These are phyloP conservation scores for Ormosia emarginata DNA, from an alignment of 306 rosid species.

Conservation along the genomic window DNA sequence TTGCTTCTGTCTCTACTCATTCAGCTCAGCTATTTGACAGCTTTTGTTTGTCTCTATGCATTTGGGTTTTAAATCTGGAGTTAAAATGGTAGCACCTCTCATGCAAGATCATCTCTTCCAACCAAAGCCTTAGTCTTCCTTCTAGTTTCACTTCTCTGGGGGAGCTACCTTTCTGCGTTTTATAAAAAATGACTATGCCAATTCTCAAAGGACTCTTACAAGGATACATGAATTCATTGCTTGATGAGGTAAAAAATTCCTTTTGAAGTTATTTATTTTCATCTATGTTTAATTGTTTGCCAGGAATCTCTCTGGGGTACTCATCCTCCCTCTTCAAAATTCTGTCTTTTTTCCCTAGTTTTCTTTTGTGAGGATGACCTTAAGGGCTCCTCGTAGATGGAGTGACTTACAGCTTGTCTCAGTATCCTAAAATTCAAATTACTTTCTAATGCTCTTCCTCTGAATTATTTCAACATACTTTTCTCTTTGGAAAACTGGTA, in stretches of 20 bases:
- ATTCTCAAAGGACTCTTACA: constrained; percentile 56
- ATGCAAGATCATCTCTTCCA: constrained; percentile 14
- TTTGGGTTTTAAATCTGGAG: neutral
- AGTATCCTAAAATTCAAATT: neutral
- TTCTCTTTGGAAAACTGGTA: neutral
- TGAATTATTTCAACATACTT: neutral
- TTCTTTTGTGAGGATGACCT: neutral
- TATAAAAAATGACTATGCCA: constrained; percentile 41
- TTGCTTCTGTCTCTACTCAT: neutral
- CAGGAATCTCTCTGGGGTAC: neutral
- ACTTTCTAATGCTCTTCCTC: neutral
- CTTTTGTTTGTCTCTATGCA: neutral
- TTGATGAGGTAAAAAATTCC: constrained; percentile 40
- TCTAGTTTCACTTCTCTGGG: constrained; percentile 2
- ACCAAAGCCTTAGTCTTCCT: neutral
- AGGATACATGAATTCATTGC: constrained; percentile 40
- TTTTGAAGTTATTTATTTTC: neutral
- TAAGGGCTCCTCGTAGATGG: neutral
- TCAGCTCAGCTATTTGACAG: neutral
- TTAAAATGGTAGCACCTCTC: neutral
- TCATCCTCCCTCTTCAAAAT: neutral
- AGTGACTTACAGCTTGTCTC: neutral
- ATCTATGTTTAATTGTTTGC: neutral
- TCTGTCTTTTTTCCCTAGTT: neutral
- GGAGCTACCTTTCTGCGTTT: neutral